Evolutionary conservation across 768 basidiomycete species (phyloP).

Genomic region (Termitomyces sp.): DNA sequence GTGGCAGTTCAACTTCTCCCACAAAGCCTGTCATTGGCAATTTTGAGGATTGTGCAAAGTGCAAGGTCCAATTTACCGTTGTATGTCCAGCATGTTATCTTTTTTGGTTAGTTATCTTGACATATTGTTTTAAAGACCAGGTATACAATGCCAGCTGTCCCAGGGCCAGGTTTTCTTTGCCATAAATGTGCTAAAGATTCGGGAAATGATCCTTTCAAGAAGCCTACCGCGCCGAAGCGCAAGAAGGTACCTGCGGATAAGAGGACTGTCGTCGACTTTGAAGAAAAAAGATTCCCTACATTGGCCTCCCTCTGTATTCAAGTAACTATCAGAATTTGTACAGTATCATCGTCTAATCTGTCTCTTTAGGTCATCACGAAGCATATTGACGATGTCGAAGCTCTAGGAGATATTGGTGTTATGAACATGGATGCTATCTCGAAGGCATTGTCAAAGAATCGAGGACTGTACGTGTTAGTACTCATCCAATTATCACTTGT

Average conservation of each 20-base stretch:
- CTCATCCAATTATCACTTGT: slow-evolving; percentile 2
- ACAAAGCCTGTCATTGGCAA: slow-evolving; percentile 67
- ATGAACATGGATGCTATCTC: slow-evolving; percentile 83
- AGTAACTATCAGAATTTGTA: slow-evolving; percentile 27
- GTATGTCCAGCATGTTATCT: slow-evolving; percentile 40
- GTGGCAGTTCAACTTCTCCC: slow-evolving; percentile 21
- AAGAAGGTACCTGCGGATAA: slow-evolving; percentile 61
- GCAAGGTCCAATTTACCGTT: slow-evolving; percentile 81
- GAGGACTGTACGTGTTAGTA: slow-evolving; percentile 62
- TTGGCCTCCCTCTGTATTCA: slow-evolving; percentile 79
- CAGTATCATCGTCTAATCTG: background rate
- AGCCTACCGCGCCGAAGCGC: slow-evolving; percentile 53
- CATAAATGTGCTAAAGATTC: slow-evolving; percentile 75
- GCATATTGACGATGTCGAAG: slow-evolving; percentile 86
- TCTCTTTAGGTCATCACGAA: slow-evolving; percentile 63
- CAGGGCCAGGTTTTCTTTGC: slow-evolving; percentile 77
- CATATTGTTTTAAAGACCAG: slow-evolving; percentile 51
- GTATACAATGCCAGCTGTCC: slow-evolving; percentile 74
- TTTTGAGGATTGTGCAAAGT: slow-evolving; percentile 76
- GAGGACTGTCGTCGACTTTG: slow-evolving; percentile 61
- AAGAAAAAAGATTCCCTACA: slow-evolving; percentile 62
- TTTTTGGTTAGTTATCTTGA: background rate
- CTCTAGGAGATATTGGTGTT: slow-evolving; percentile 80
- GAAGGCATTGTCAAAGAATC: slow-evolving; percentile 74
- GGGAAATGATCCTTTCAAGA: slow-evolving; percentile 85